A percentile compares a stretch with the other conserved stretches of the same genome.
Evolutionary conservation across 495 filamentous ascomycete genomes (phyloP).

Genomic region (Cercophora samala): DNA sequence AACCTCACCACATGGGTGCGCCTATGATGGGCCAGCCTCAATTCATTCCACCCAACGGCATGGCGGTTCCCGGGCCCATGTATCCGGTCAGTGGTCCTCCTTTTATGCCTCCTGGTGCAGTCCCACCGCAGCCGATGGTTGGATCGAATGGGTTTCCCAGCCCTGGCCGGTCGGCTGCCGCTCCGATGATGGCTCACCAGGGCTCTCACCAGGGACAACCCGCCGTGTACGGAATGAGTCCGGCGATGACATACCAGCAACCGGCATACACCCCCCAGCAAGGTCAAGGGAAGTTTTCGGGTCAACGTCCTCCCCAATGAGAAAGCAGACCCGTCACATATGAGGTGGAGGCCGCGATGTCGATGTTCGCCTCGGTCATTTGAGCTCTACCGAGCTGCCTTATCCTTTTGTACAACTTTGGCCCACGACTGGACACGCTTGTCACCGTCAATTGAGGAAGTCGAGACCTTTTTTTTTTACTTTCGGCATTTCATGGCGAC

Average conservation of each 20-base stretch:
- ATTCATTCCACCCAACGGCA: conserved; percentile 52
- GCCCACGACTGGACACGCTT: neutral
- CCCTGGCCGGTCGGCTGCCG: conserved; percentile 63
- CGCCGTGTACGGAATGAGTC: conserved; percentile 62
- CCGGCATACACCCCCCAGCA: conserved; percentile 62
- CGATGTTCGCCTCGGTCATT: neutral
- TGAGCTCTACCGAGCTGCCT: neutral
- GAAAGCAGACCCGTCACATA: neutral
- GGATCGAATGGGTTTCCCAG: conserved; percentile 77
- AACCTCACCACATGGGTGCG: conserved; percentile 57
- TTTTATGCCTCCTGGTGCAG: conserved; percentile 59
- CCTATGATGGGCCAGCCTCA: conserved; percentile 81
- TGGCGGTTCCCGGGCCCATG: conserved; percentile 63
- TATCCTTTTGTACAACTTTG: neutral
- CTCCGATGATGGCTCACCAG: conserved; percentile 72
- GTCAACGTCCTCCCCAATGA: conserved; percentile 27
- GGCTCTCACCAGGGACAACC: conserved; percentile 71
- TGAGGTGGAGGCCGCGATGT: neutral
- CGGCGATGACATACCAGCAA: conserved; percentile 63
- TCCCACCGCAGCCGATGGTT: conserved; percentile 58
- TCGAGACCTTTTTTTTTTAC: neutral
- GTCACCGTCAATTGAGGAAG: neutral
- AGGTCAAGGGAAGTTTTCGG: conserved; percentile 61
- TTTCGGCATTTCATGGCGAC: neutral
- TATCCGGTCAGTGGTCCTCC: conserved; percentile 59